phyloP scores from a whole-genome alignment of 163 green algal species.

The Scenedesmus sp. region DNA sequence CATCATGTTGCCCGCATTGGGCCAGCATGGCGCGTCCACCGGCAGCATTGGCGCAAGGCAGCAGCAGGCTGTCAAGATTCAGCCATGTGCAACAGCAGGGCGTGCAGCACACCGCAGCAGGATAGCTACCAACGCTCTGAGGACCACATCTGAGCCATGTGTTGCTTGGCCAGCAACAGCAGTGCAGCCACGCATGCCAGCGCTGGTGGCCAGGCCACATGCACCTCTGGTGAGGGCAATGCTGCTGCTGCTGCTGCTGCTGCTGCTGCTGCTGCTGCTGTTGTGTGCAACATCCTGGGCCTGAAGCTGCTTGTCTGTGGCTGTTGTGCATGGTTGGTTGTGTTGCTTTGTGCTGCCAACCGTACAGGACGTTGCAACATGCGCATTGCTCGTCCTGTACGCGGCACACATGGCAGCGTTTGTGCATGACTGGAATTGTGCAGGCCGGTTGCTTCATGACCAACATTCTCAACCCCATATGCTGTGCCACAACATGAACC shows the following conservation, averaged over 20 bases:
- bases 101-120: background rate
- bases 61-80: slow-evolving; percentile 27
- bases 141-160: background rate
- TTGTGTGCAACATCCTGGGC: background rate
- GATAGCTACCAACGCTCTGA: background rate
- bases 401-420: too few relatives aligned
- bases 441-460: too few relatives aligned
- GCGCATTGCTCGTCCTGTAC: too few relatives aligned
- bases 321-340: background rate
- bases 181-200: background rate
- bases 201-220: slow-evolving; percentile 27
- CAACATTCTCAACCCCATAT: too few relatives aligned
- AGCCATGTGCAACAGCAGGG: slow-evolving; percentile 13
- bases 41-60: background rate
- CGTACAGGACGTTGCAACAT: too few relatives aligned
- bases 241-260: background rate
- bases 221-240: background rate
- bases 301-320: background rate
- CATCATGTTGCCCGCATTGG: slow-evolving; percentile 7
- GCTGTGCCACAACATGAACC: too few relatives aligned
- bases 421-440: too few relatives aligned
- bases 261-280: background rate
- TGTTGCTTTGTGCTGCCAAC: too few relatives aligned
- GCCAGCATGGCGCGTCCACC: background rate
- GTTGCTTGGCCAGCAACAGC: background rate